Evolutionary conservation across 192 early-diverging fungal genomes (phyloP).

Genomic region (Backusella westeae): DNA sequence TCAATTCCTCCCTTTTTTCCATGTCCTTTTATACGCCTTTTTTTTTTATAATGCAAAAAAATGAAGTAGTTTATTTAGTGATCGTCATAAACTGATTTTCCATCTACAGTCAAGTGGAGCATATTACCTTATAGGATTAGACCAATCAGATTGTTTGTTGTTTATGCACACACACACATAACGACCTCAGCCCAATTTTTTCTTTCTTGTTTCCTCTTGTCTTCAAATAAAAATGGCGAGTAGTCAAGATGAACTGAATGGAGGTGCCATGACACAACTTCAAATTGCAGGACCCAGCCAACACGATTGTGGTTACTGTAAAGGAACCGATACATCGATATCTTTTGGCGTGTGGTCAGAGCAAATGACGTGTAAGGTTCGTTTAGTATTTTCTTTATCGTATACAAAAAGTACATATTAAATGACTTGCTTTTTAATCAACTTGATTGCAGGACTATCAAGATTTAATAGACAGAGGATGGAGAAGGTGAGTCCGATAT

Average conservation of each 20-base stretch:
- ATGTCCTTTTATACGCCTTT: not conserved
- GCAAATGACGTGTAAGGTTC: constrained; percentile 39
- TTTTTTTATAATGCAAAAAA: not conserved
- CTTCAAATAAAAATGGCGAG: not conserved
- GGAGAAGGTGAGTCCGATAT: constrained; percentile 50
- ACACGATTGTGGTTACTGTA: constrained; percentile 70
- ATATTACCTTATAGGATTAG: not conserved
- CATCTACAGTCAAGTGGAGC: not conserved
- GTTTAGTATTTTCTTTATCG: constrained; percentile 21
- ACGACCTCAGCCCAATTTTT: not conserved
- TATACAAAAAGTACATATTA: not conserved
- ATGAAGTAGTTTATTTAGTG: not conserved
- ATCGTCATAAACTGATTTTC: not conserved
- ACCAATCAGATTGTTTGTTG: not conserved
- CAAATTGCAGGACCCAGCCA: constrained; percentile 26
- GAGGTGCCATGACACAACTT: not conserved
- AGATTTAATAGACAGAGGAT: constrained; percentile 67
- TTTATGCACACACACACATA: not conserved
- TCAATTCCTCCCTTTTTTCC: not conserved
- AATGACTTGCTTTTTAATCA: not conserved
- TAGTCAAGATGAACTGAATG: not conserved
- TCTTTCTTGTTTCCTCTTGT: not conserved
- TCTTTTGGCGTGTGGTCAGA: constrained; percentile 66
- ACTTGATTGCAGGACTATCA: constrained; percentile 52
- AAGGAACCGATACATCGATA: constrained; percentile 43